A percentile compares a stretch with the other conserved stretches of the same genome.
These are phyloP conservation scores for Wickerhamomyces sydowiorum DNA, from an alignment of 805 yeast species.

Conservation along the genomic window DNA sequence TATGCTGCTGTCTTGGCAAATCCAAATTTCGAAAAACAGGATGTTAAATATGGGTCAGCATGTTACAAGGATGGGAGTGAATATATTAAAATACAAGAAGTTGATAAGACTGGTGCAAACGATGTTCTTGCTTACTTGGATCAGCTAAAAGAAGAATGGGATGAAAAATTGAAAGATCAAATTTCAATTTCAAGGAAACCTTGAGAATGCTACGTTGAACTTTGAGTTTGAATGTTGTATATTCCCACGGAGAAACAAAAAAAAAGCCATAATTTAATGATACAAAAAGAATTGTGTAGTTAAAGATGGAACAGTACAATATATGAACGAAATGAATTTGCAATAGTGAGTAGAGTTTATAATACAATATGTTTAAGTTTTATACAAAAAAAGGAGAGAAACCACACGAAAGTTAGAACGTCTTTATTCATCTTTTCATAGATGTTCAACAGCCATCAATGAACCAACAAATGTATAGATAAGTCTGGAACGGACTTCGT, in stretches of 20 bases:
- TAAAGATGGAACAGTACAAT: background rate
- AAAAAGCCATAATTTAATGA: background rate
- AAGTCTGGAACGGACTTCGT: slow-evolving; percentile 91
- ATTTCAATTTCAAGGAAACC: slow-evolving; percentile 36
- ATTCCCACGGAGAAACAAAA: background rate
- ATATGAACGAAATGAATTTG: background rate
- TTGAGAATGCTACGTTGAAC: background rate
- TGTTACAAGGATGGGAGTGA: slow-evolving; percentile 60
- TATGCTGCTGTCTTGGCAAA: slow-evolving; percentile 54
- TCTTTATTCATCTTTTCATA: slow-evolving; percentile 1
- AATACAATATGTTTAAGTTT: too few relatives aligned
- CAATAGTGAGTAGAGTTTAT: background rate
- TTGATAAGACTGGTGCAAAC: slow-evolving; percentile 58
- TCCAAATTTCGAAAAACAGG: slow-evolving; percentile 39
- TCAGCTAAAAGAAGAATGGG: slow-evolving; percentile 61
- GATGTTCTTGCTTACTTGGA: slow-evolving; percentile 66
- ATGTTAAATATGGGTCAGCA: slow-evolving; percentile 69
- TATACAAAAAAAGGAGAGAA: too few relatives aligned
- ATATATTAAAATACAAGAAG: slow-evolving; percentile 46
- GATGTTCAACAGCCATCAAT: slow-evolving; percentile 64
- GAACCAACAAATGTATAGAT: slow-evolving; percentile 94
- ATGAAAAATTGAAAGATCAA: slow-evolving; percentile 65
- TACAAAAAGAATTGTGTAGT: background rate
- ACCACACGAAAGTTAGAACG: too few relatives aligned
- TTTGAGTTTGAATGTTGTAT: background rate